Base-by-base conservation (phyloP, 768 basidiomycete species). In the Boletus rubescentipes region DNA sequence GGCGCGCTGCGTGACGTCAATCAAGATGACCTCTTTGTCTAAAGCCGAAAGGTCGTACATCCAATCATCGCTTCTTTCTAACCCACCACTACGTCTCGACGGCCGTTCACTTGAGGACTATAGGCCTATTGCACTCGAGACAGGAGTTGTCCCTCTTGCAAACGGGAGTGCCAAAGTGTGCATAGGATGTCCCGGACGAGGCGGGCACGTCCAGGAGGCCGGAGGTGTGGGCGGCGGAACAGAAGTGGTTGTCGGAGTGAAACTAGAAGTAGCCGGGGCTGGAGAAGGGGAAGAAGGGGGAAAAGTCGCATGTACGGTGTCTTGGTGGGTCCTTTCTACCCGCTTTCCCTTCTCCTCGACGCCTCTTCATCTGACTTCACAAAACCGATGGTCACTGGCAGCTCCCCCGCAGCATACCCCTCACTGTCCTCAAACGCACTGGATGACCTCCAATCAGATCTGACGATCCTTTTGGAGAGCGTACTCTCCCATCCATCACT, bases 31-130 rank as follows among this genome's bases (percentile, higher is more conserved):
- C 15, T 58, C 71, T 1, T 64, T 86, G 49, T 92, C 91, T 39
- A 92, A 92, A 60, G 82, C 91, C 0, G 91, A 93, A 72, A 81
- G 81, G 60, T 82, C 90, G 4, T 93, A 87, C 63, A 85, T 91
- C 31, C 81, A 83, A 58, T 68, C 83, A 9, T 86, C 89, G 0
- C 75, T 92, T 6, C 74, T 81, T 18, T 76, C 81, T 2, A 67
- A 71, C 42, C 77, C 81, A 2, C 82, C 91, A 2, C 72, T 84
- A n/a, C 87, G 93, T 46, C 77, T 82, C 5, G 93, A 95, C 67
- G 91, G 91, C 1, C 86, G 93, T 18, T 63, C 74, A 7, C 75
- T 88, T 0, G 69, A 77, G 34, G 86, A 89, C 58, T 93, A 81
- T 61, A 79, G 93, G 29, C 71, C 79, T 0, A 77, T 94, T 20